Conservation (phyloP, 2,329 filamentous ascomycete genomes). For the Colletotrichum lupini region DNA sequence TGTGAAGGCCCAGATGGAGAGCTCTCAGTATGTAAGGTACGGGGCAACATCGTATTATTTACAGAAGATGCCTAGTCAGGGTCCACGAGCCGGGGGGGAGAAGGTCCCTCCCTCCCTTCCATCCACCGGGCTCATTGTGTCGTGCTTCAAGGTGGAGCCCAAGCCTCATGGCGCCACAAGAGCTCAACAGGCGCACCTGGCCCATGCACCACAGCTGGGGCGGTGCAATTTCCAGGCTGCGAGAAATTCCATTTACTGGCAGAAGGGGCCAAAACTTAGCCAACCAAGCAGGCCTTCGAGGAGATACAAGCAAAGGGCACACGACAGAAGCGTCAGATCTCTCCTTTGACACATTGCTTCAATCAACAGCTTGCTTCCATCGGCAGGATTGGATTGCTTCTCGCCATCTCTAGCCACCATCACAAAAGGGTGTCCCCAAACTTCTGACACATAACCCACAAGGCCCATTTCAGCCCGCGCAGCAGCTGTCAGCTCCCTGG, state of each 20-base stretch:
- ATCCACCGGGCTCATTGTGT: neutral
- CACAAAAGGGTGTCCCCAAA: conserved; percentile 4
- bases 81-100: conserved; percentile 10
- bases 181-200: conserved; percentile 14
- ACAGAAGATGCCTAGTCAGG: neutral
- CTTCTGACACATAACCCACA: conserved; percentile 10
- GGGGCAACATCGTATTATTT: conserved; percentile 16
- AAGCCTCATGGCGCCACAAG: conserved; percentile 25
- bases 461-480: conserved; percentile 1
- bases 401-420: conserved; percentile 5
- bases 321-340: conserved; percentile 23
- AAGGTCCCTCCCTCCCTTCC: conserved; percentile 10
- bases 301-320: conserved; percentile 32
- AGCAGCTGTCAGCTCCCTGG: conserved; percentile 27
- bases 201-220: conserved; percentile 26
- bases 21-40: neutral
- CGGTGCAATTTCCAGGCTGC: conserved; percentile 33
- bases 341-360: conserved; percentile 7
- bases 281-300: conserved; percentile 28
- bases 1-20: neutral
- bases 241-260: conserved; percentile 34
- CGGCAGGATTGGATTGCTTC: conserved; percentile 22
- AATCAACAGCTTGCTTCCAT: conserved; percentile 12
- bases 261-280: conserved; percentile 25
- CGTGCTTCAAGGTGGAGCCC: neutral